phyloP scores from a whole-genome alignment of 805 yeast species.

The Zygoascus tannicola region DNA sequence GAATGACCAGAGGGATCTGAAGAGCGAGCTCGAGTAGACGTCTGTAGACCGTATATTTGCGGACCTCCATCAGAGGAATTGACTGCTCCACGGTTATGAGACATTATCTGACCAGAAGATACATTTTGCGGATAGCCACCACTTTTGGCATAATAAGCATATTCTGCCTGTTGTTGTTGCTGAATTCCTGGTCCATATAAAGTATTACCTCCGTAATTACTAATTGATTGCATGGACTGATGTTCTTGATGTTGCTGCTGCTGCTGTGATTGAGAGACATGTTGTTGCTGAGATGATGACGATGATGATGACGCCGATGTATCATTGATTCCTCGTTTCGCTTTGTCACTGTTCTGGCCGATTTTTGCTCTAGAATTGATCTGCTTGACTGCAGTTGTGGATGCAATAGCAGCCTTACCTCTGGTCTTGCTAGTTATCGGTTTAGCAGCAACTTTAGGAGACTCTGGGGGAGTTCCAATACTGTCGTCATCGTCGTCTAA shows the following conservation, averaged over 20 bases:
- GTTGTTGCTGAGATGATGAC: slow-evolving; percentile 9
- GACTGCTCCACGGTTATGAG: too few species aligned
- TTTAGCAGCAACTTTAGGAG: background rate
- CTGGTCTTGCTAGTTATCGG: background rate
- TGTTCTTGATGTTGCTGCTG: slow-evolving; percentile 3
- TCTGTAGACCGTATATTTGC: background rate
- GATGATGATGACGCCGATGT: slow-evolving; percentile 9
- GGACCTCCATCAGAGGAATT: background rate
- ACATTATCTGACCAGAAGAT: too few species aligned
- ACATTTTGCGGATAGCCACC: background rate
- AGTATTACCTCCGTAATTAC: background rate
- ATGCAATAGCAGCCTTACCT: background rate
- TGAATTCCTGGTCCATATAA: background rate
- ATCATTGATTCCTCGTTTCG: slow-evolving; percentile 4
- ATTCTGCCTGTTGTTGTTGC: slow-evolving; percentile 1
- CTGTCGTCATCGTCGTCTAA: slow-evolving; percentile 11
- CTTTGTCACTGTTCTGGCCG: background rate
- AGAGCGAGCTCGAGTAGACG: background rate
- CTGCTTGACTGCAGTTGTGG: background rate
- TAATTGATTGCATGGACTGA: background rate
- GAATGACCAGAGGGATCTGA: slow-evolving; percentile 1
- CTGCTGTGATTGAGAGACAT: background rate
- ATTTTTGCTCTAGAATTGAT: background rate
- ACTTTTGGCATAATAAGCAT: background rate
- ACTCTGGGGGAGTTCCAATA: background rate